Conservation (phyloP, 2,329 filamentous ascomycete genomes). For the Aspergillus costaricaensis region DNA sequence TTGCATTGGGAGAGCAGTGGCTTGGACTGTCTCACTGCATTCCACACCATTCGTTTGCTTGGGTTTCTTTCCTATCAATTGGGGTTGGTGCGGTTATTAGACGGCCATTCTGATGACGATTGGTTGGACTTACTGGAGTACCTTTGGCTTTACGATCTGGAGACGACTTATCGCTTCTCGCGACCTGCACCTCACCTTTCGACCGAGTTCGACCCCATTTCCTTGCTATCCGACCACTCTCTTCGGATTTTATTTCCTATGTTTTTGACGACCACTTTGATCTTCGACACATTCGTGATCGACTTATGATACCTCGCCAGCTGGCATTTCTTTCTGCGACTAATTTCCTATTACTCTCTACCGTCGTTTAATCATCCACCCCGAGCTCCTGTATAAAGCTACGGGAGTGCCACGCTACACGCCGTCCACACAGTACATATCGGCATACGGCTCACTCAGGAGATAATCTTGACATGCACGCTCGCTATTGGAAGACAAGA, state of each 20-base stretch:
- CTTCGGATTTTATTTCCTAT: constrained; percentile 23
- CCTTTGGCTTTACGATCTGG: background rate
- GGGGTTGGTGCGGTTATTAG: constrained; percentile 8
- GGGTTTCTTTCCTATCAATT: constrained; percentile 1
- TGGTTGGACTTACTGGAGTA: background rate
- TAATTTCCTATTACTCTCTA: constrained; percentile 31
- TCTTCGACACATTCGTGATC: constrained; percentile 18
- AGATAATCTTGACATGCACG: constrained; percentile 19
- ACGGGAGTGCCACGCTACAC: constrained; percentile 23
- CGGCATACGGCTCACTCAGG: constrained; percentile 23
- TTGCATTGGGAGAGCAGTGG: constrained; percentile 6
- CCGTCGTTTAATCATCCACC: constrained; percentile 35
- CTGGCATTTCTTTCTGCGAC: constrained; percentile 31
- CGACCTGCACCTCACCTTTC: background rate
- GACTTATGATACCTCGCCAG: constrained; percentile 27
- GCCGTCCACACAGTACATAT: constrained; percentile 34
- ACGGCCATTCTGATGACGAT: constrained; percentile 14
- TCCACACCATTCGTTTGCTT: constrained; percentile 22
- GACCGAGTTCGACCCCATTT: constrained; percentile 1
- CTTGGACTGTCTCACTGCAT: constrained; percentile 3
- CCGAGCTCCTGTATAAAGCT: constrained; percentile 33
- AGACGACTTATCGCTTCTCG: background rate
- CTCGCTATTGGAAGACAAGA: constrained; percentile 15
- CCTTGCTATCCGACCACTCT: constrained; percentile 17
- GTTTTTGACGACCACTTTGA: constrained; percentile 22